Evolutionary conservation across 768 basidiomycete species (phyloP), one percentile per base, ranked within the genome.

Genomic region (Boletus rubescentipes): DNA sequence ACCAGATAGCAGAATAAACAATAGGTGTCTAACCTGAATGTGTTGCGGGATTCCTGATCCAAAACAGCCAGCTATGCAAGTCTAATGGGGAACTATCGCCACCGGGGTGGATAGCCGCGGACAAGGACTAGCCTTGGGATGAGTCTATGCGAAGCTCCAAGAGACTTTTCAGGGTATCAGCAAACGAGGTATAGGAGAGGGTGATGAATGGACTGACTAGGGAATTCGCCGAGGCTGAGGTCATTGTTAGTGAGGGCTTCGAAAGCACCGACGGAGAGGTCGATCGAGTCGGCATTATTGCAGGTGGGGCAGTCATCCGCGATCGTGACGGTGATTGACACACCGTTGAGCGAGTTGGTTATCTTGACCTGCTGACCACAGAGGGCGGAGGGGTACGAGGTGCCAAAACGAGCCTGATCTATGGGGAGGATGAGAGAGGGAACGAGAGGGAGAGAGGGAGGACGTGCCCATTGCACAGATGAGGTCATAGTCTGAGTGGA

Each of bases 241-340:
- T 68, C 50, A 42, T 80, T 82, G 0, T 11, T 16, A 53, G 41
- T 16, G 4, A 95, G 79, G 15, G 67, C 61, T 23, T 71, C 30
- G 80, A 95, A 94, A 41, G 89, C 87, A 49, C 64, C 83, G 46
- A 60, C 50, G n/a, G 89, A 90, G 39, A 91, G 75, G 63, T 91
- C 89, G 65, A 97, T 84, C 15, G 86, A 89, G 69, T 87, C 79
- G 29, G 34, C 32, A 61, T 80, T 83, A 0, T 64, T 46, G 74
- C 92, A 96, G 18, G 86, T 86, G 23, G 92, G 91, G 77, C 93
- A 97, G 35, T 79, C 85, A 61, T 93, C 92, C 12, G 81, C 89
- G 58, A 97, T 76, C 23, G 75, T 79, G 41, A 85, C 91, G 4
- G 69, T 75, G 53, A 89, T 78, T n/a, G 69, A 66, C 69, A 75